Percentiles rank a stretch among this genome's conserved stretches.
phyloP scores from a whole-genome alignment of 1,139 yeast genomes.

The Waltiozyma sp. region DNA sequence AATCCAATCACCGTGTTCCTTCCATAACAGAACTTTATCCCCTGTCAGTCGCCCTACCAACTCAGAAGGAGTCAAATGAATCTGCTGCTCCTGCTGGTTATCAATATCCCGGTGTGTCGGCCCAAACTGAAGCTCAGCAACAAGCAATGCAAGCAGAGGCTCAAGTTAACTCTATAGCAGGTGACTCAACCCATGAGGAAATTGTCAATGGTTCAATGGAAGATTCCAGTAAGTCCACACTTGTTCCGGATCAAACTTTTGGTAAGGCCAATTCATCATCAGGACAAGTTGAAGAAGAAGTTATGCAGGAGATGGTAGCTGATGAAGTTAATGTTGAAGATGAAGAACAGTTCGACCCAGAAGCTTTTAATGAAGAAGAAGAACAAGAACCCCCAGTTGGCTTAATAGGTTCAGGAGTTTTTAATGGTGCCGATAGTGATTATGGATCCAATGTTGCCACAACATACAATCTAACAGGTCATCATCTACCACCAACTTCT shows the following conservation, averaged over 20 bases:
- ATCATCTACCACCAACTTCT: not conserved
- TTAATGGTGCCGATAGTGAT: conserved; percentile 7
- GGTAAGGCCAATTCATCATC: too few relatives aligned
- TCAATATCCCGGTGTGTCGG: too few relatives aligned
- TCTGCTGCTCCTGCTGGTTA: conserved; percentile 1
- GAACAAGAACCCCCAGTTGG: not conserved
- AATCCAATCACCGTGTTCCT: not conserved
- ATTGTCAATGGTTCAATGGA: not conserved
- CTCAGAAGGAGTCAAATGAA: too few relatives aligned
- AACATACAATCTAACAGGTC: conserved; percentile 9
- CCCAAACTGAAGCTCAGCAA: too few relatives aligned
- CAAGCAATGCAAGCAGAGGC: too few relatives aligned
- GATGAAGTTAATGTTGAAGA: not conserved
- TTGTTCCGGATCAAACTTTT: not conserved
- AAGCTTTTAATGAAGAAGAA: not conserved
- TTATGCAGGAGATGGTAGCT: not conserved
- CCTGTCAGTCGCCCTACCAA: too few relatives aligned
- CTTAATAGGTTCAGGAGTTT: not conserved
- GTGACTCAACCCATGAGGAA: not conserved
- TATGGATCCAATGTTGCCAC: conserved; percentile 11
- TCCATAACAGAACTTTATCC: conserved; percentile 1
- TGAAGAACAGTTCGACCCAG: not conserved
- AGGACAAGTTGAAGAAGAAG: too few relatives aligned
- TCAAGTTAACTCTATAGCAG: not conserved
- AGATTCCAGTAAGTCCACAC: not conserved